Conservation (phyloP, 305 asterid species). For the Solanum hybrid region DNA sequence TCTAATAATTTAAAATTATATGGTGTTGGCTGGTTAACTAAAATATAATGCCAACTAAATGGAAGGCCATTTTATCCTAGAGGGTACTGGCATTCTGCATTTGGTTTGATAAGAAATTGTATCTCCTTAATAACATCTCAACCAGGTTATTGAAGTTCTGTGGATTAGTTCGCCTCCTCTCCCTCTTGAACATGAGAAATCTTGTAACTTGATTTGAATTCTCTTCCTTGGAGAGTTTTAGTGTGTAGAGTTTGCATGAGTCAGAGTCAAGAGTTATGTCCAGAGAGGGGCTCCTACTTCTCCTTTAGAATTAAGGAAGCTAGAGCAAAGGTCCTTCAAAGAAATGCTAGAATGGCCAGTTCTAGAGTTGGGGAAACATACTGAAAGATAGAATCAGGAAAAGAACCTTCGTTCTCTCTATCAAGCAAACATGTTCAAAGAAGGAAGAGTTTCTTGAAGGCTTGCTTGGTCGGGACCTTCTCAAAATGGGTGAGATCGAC, state of each 20-base stretch:
- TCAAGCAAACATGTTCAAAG: background rate
- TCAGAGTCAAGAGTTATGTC: background rate
- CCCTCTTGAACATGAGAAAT: background rate
- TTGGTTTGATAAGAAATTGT: background rate
- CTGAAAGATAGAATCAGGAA: background rate
- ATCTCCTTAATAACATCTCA: slow-evolving; percentile 1
- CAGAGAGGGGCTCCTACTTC: background rate
- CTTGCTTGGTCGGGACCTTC: background rate
- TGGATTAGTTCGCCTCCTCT: background rate
- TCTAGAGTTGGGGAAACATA: background rate
- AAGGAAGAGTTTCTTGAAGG: background rate
- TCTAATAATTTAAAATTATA: background rate
- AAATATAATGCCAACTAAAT: background rate
- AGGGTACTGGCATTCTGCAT: background rate
- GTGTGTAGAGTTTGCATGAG: background rate
- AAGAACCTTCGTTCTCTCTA: background rate
- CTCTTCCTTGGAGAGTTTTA: background rate
- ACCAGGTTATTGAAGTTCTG: background rate
- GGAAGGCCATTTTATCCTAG: background rate
- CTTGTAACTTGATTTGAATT: background rate
- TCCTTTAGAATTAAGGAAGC: background rate
- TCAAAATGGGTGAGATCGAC: background rate
- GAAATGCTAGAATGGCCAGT: background rate
- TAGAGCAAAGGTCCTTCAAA: background rate
- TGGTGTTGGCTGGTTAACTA: background rate